Evolutionary conservation across 2,329 filamentous ascomycete genomes (phyloP).

Genomic region (Metarhizium robertsii): DNA sequence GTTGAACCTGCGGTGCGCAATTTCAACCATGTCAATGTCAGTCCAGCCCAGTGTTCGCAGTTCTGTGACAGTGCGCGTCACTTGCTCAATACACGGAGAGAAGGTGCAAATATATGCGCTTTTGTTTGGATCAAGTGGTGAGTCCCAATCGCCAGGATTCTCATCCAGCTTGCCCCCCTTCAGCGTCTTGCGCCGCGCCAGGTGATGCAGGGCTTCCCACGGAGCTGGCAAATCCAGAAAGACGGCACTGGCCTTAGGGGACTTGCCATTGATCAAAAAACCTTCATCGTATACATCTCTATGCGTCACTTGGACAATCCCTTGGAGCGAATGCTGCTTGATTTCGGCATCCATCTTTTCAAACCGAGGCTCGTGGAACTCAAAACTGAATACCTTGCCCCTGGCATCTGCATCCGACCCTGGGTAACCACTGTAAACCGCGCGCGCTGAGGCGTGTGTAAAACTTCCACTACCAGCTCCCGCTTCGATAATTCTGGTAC

Average conservation of each 20-base stretch:
- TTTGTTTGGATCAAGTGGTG: conserved; percentile 60
- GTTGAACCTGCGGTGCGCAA: conserved; percentile 70
- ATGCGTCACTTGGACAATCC: conserved; percentile 63
- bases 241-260: conserved; percentile 58
- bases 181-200: conserved; percentile 43
- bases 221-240: conserved; percentile 77
- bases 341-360: conserved; percentile 62
- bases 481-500: conserved; percentile 67
- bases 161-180: conserved; percentile 15
- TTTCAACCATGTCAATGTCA: conserved; percentile 87
- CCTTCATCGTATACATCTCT: conserved; percentile 71
- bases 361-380: conserved; percentile 68
- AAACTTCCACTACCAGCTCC: conserved; percentile 78
- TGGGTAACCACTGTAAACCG: conserved; percentile 66
- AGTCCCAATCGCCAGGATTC: conserved; percentile 34
- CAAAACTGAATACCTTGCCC: conserved; percentile 73
- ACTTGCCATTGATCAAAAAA: conserved; percentile 52
- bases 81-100: conserved; percentile 94
- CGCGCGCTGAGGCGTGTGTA: conserved; percentile 67
- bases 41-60: conserved; percentile 80
- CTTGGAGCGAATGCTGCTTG: conserved; percentile 53
- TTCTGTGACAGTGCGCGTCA: conserved; percentile 71
- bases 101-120: conserved; percentile 84
- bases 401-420: conserved; percentile 30
- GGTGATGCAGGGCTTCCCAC: conserved; percentile 68